These are phyloP conservation scores for Backusella tarrabulga DNA, from an alignment of 192 early-diverging fungal genomes.

Conservation along the genomic window DNA sequence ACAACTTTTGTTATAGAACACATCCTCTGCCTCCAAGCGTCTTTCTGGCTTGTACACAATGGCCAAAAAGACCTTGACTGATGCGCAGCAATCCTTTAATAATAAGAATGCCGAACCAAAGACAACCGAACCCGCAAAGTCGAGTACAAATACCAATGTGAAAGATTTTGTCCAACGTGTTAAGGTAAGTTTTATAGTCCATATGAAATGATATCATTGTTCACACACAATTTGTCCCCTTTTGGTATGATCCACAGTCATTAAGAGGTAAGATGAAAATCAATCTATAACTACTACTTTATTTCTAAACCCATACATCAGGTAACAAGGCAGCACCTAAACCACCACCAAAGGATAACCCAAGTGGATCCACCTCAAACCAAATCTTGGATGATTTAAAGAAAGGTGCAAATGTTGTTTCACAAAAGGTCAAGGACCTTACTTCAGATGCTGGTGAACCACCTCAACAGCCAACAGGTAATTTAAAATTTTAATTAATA, in stretches of 20 bases:
- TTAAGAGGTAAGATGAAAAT: not conserved
- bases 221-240: not conserved
- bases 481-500: not conserved
- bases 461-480: not conserved
- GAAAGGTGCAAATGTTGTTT: not conserved
- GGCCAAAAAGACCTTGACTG: not conserved
- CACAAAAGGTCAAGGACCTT: not conserved
- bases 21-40: not conserved
- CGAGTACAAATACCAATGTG: not conserved
- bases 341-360: not conserved
- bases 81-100: not conserved
- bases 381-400: not conserved
- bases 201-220: not conserved
- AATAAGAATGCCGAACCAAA: not conserved
- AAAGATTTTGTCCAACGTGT: slow-evolving; percentile 3
- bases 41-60: not conserved
- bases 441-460: not conserved
- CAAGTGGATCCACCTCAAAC: slow-evolving; percentile 1
- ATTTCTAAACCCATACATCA: not conserved
- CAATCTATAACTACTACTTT: no score
- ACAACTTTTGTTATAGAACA: not conserved
- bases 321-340: not conserved
- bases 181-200: not conserved
- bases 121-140: not conserved
- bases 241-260: not conserved